phyloP scores from a whole-genome alignment of 768 basidiomycete species.

The Amanita muscaria region DNA sequence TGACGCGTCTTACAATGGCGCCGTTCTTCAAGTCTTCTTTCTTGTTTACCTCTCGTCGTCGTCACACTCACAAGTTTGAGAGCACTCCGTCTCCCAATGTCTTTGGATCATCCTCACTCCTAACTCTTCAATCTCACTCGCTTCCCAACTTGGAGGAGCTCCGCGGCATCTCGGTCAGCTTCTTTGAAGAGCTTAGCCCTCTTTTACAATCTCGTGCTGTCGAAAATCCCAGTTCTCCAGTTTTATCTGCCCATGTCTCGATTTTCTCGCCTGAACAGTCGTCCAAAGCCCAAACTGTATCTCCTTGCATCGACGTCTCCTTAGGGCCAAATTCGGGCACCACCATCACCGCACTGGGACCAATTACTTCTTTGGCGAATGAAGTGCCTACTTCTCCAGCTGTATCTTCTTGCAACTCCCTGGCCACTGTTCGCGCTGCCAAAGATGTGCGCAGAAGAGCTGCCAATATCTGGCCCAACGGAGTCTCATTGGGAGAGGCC shows the following conservation, averaged over 20 bases:
- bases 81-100: background rate
- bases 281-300: no score
- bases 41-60: background rate
- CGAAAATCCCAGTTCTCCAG: background rate
- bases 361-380: no score
- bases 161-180: background rate
- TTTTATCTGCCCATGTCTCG: no score
- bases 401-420: background rate
- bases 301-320: no score
- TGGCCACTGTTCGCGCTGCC: background rate
- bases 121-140: background rate
- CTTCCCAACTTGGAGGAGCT: constrained; percentile 1
- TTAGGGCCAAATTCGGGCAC: no score
- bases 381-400: background rate
- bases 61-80: background rate
- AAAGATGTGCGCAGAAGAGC: background rate
- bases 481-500: no score
- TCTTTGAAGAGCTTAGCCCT: constrained; percentile 1
- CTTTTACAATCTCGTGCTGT: background rate
- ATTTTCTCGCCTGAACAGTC: no score
- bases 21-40: constrained; percentile 5
- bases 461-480: background rate
- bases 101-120: background rate
- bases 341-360: no score
- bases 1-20: constrained; percentile 4